These are phyloP conservation scores for Porcisia deanei DNA, from an alignment of 208 protist genomes.

Conservation along the genomic window DNA sequence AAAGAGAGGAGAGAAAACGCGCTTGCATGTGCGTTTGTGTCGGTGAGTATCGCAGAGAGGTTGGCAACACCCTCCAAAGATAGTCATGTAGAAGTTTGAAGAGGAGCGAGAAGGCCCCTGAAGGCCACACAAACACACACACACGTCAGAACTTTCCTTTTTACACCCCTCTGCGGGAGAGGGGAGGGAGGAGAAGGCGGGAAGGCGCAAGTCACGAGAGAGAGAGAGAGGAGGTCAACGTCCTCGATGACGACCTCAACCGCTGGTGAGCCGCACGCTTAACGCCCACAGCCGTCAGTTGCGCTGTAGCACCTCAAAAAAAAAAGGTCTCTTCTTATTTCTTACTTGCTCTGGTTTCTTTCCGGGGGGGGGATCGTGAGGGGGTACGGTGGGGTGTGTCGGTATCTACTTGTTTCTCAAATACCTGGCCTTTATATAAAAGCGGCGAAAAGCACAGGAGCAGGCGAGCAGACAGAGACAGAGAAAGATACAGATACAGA, in stretches of 20 bases:
- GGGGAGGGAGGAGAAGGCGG: neutral
- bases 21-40: neutral
- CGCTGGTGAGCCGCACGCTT: too few relatives aligned
- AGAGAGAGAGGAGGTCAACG: too few relatives aligned
- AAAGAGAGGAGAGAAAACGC: neutral
- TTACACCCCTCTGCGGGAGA: neutral
- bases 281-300: too few relatives aligned
- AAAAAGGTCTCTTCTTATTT: too few relatives aligned
- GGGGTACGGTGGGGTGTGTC: too few relatives aligned
- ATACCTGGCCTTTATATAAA: too few relatives aligned
- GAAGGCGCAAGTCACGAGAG: neutral
- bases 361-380: too few relatives aligned
- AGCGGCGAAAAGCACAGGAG: too few relatives aligned
- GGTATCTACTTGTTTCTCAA: too few relatives aligned
- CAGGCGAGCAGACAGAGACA: neutral
- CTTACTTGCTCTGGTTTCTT: too few relatives aligned
- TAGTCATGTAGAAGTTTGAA: neutral
- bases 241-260: too few relatives aligned
- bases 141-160: neutral
- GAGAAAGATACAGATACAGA: slow-evolving; percentile 2
- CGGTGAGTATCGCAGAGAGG: neutral
- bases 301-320: too few relatives aligned
- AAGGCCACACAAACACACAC: neutral
- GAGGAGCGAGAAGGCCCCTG: neutral
- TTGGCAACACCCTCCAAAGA: neutral